These are phyloP conservation scores for Candida sithepensis DNA, from an alignment of 805 yeast species.

Conservation along the genomic window DNA sequence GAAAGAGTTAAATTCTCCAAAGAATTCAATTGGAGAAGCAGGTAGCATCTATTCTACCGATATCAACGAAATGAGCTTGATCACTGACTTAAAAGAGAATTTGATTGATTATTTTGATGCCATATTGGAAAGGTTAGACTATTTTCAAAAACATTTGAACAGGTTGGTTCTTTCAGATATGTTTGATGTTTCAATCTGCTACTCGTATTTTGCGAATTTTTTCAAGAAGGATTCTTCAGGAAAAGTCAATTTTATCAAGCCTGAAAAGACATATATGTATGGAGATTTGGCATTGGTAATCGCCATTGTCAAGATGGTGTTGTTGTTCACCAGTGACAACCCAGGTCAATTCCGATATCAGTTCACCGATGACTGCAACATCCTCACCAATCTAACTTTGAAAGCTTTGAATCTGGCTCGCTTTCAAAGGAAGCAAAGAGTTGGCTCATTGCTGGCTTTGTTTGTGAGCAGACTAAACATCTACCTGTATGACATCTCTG, in stretches of 20 bases:
- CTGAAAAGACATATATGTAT: constrained; percentile 10
- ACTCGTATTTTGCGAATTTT: constrained; percentile 7
- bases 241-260: constrained; percentile 3
- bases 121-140: constrained; percentile 18
- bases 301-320: constrained; percentile 9
- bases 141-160: constrained; percentile 16
- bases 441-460: constrained; percentile 14
- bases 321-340: constrained; percentile 4
- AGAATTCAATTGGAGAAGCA: neutral
- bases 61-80: constrained; percentile 4
- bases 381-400: constrained; percentile 4
- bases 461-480: constrained; percentile 6
- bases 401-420: constrained; percentile 9
- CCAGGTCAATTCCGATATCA: constrained; percentile 3
- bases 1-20: constrained; percentile 6
- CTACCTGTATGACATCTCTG: constrained; percentile 5
- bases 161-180: constrained; percentile 7
- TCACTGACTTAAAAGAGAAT: constrained; percentile 6
- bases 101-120: constrained; percentile 17
- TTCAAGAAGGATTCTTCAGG: constrained; percentile 8
- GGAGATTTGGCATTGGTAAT: constrained; percentile 17
- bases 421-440: constrained; percentile 13
- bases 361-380: constrained; percentile 1
- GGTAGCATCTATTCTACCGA: neutral
- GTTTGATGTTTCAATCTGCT: constrained; percentile 10